Conservation (phyloP, 306 rosid genomes). For the Fragaria ananassa region DNA sequence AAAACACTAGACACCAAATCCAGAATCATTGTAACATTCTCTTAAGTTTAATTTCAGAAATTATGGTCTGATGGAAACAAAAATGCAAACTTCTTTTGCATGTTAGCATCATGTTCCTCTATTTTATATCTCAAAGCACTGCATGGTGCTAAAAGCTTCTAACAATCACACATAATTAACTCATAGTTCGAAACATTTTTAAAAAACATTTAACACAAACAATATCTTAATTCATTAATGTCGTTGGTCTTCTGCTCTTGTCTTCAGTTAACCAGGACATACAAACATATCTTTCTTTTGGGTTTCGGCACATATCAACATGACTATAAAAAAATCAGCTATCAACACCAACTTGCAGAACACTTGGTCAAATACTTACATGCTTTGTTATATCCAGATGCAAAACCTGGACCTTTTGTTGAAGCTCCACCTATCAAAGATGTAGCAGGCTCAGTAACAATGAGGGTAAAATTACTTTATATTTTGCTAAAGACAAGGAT, state of each 20-base stretch:
- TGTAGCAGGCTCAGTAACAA: conserved; percentile 20
- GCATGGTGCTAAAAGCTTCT: neutral
- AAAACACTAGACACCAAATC: neutral
- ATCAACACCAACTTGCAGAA: neutral
- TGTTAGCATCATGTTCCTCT: neutral
- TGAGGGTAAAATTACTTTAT: neutral
- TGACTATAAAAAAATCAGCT: neutral
- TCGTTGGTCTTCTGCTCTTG: neutral
- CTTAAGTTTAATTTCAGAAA: neutral
- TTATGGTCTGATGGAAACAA: neutral
- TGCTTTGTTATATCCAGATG: conserved; percentile 79
- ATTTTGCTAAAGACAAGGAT: too few species aligned
- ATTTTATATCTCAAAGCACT: neutral
- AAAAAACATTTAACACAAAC: neutral
- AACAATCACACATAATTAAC: neutral
- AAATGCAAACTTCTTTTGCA: too few species aligned
- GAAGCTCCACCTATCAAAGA: conserved; percentile 66
- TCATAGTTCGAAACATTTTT: neutral
- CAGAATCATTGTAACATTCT: neutral
- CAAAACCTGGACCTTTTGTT: conserved; percentile 58
- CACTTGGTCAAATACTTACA: conserved; percentile 42
- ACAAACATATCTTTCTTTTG: neutral
- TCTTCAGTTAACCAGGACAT: neutral
- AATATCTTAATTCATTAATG: neutral
- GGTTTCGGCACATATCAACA: neutral